Percentiles rank a stretch among this genome's conserved stretches.
phyloP scores from a whole-genome alignment of 2,329 filamentous ascomycete species.

The Aschersonia sp. region DNA sequence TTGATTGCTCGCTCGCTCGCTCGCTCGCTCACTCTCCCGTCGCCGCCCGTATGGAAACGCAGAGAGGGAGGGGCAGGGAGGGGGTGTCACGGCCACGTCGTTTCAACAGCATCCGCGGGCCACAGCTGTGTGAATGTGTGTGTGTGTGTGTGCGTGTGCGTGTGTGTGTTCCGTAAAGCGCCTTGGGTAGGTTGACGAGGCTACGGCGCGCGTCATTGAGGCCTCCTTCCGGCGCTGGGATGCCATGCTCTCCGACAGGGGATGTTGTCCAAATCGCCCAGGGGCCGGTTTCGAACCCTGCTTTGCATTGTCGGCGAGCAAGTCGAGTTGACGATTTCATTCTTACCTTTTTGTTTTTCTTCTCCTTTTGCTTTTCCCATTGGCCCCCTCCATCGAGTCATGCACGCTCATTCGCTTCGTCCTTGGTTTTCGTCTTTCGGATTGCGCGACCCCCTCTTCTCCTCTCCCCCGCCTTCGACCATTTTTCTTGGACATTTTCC shows the following conservation, averaged over 20 bases:
- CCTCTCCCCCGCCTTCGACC: background rate
- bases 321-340: background rate
- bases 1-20: too few species aligned
- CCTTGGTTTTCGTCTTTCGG: background rate
- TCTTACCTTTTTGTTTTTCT: background rate
- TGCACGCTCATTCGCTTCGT: background rate
- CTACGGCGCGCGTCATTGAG: constrained; percentile 1
- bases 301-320: background rate
- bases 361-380: background rate
- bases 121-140: background rate
- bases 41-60: too few species aligned
- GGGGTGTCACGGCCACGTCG: background rate
- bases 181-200: too few species aligned
- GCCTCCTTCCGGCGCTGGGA: constrained; percentile 1
- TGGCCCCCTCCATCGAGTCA: background rate
- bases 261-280: background rate
- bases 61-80: too few species aligned
- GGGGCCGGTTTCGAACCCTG: constrained; percentile 2
- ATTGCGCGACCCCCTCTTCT: background rate
- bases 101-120: background rate
- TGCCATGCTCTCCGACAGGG: background rate
- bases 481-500: background rate
- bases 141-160: too few species aligned
- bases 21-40: too few species aligned
- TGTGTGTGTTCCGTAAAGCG: too few species aligned